Percentiles rank a stretch among this genome's conserved stretches.
phyloP scores from a whole-genome alignment of 108 stramenopile species.

The Cafeteria roenbergensis region DNA sequence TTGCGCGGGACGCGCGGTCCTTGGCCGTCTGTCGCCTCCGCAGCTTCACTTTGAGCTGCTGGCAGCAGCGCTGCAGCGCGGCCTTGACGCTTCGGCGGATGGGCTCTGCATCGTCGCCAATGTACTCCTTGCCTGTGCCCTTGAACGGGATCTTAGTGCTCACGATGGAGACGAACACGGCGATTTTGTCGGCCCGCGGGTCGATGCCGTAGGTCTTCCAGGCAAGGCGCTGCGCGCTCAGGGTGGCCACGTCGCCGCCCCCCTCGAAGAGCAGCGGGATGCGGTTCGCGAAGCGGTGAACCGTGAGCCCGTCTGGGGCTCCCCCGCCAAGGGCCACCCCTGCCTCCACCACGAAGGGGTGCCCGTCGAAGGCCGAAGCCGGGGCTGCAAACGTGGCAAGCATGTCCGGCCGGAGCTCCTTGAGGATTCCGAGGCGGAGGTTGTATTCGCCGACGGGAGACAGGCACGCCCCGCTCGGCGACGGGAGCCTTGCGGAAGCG shows the following conservation, averaged over 20 bases:
- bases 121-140: conserved; percentile 84
- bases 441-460: conserved; percentile 90
- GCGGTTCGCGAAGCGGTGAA: conserved; percentile 87
- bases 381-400: conserved; percentile 64
- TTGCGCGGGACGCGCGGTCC: conserved; percentile 2
- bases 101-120: conserved; percentile 38
- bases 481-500: conserved; percentile 46
- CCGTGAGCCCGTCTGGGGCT: conserved; percentile 72
- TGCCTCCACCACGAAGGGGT: conserved; percentile 89
- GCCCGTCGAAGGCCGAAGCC: conserved; percentile 67
- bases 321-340: conserved; percentile 82
- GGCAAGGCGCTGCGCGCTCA: conserved; percentile 63
- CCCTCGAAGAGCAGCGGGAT: conserved; percentile 89
- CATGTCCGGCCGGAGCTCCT: conserved; percentile 70
- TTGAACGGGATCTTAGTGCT: conserved; percentile 93
- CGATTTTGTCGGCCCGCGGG: conserved; percentile 74
- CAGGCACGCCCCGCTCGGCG: conserved; percentile 74
- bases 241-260: conserved; percentile 78
- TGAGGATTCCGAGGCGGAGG: conserved; percentile 78
- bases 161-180: conserved; percentile 84
- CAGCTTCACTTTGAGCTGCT: conserved; percentile 23
- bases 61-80: conserved; percentile 30
- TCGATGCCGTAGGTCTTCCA: conserved; percentile 88
- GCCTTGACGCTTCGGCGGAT: conserved; percentile 27
- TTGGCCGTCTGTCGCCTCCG: background rate